phyloP scores from a whole-genome alignment of 2,329 filamentous ascomycete species.

The Verruconis gallopava region DNA sequence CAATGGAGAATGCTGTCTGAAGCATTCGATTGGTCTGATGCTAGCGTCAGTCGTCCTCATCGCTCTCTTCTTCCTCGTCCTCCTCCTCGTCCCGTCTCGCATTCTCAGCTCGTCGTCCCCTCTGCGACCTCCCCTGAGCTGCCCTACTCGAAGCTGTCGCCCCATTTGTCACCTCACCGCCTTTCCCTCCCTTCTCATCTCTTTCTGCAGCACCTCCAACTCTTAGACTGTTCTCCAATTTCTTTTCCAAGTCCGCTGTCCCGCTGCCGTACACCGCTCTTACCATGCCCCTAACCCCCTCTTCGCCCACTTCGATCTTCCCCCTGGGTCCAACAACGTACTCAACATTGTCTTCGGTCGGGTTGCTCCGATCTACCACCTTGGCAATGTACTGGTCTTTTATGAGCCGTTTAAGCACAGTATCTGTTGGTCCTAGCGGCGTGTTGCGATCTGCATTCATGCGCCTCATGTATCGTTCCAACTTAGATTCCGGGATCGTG shows the following conservation, averaged over 20 bases:
- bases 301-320: conserved; percentile 70
- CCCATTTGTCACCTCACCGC: conserved; percentile 1
- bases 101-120: not conserved
- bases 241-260: conserved; percentile 14
- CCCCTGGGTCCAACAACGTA: conserved; percentile 79
- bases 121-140: conserved; percentile 2
- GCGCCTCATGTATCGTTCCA: conserved; percentile 61
- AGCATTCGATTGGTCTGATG: too few species aligned
- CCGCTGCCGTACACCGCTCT: conserved; percentile 38
- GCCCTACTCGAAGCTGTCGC: not conserved
- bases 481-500: conserved; percentile 60
- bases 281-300: conserved; percentile 60
- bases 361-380: conserved; percentile 33
- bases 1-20: too few species aligned
- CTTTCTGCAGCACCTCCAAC: not conserved
- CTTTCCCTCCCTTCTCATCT: conserved; percentile 14
- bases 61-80: conserved; percentile 15
- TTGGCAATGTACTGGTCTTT: conserved; percentile 75
- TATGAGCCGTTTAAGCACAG: conserved; percentile 59
- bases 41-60: conserved; percentile 4
- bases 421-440: conserved; percentile 59
- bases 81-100: conserved; percentile 1
- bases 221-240: conserved; percentile 21
- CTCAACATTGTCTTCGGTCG: conserved; percentile 62
- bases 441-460: conserved; percentile 65